Evolutionary conservation across 2,329 filamentous ascomycete species (phyloP).

Genomic region (Diaporthe sp.): DNA sequence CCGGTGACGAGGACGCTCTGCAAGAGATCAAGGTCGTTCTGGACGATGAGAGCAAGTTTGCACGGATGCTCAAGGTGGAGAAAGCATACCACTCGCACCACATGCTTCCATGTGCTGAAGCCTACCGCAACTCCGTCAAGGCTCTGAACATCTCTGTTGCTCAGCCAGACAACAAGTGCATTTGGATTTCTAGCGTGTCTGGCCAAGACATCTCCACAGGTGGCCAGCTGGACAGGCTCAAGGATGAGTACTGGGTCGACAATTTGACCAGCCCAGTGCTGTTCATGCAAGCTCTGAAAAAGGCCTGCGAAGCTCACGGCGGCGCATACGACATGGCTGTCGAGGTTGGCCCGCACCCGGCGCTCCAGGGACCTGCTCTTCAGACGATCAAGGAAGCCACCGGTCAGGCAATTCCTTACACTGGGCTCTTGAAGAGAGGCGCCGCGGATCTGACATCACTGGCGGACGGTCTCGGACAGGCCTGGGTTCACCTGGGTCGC

Average conservation of each 20-base stretch:
- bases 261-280: slow-evolving; percentile 46
- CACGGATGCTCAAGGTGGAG: slow-evolving; percentile 55
- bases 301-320: neutral
- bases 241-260: slow-evolving; percentile 41
- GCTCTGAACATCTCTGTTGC: slow-evolving; percentile 43
- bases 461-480: neutral
- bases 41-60: slow-evolving; percentile 51
- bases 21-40: slow-evolving; percentile 49
- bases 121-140: slow-evolving; percentile 47
- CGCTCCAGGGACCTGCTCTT: slow-evolving; percentile 55
- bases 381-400: slow-evolving; percentile 47
- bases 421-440: slow-evolving; percentile 37
- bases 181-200: slow-evolving; percentile 47
- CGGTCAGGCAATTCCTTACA: slow-evolving; percentile 44
- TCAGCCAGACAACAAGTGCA: neutral
- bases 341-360: slow-evolving; percentile 54
- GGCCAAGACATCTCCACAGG: neutral
- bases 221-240: neutral
- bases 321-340: slow-evolving; percentile 40
- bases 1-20: slow-evolving; percentile 48
- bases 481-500: neutral
- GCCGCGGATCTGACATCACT: neutral
- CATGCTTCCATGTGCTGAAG: slow-evolving; percentile 53
- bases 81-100: slow-evolving; percentile 60
- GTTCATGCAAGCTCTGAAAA: slow-evolving; percentile 41